Base-by-base conservation (phyloP, 2,329 filamentous ascomycete genomes). In the Waltergamsia citrina region DNA sequence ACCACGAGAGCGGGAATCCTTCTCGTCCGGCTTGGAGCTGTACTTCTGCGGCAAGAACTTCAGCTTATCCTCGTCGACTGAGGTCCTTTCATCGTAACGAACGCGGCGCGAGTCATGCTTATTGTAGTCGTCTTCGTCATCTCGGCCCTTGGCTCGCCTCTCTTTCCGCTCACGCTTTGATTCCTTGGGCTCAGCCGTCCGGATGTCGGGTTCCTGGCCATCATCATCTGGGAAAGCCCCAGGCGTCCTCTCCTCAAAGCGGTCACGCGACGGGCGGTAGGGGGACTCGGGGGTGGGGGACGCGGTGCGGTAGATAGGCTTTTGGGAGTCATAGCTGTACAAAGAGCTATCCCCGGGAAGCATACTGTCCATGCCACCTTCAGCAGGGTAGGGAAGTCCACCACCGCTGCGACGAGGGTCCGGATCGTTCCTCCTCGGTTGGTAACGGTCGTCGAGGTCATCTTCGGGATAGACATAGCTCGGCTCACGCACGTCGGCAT, bases 31-130 rank as follows among this genome's bases (percentile, higher is more conserved):
- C 24, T 50, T 51, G 29, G 51, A 48, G 41, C 48, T 52, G 39
- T 69, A 65, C 43, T 64, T 65, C 33, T 57, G 51, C 2, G 62
- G 61, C 21, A 65, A 42, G 41, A 50, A 60, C 28, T 52, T 49
- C 22, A 63, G 40, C 35, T 48, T 51, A 30, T 57, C 54, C 36
- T 45, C 46, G 12, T 38, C 33, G 11, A 41, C 38, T 28, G 43
- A 44, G 37, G 53, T 52, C 34, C 52, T 50, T n/a, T 25, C 20
- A 15, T 33, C 31, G 19, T 26, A 14, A n/a, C n/a, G n/a, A n/a
- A n/a, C 26, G 26, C 26, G 26, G 26, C 16, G 7, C 15, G 11
- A 17, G 16, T 9, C 28, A n/a, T n/a, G 48, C 6, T 50, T 49
- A 26, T 53, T 39, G 10, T 41, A 38, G 18, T 39, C 42, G 26